Percentiles rank a stretch among this genome's conserved stretches.
Evolutionary conservation across 176 grass and related monocot genomes (phyloP).

Genomic region (Urochloa ruziziensis): DNA sequence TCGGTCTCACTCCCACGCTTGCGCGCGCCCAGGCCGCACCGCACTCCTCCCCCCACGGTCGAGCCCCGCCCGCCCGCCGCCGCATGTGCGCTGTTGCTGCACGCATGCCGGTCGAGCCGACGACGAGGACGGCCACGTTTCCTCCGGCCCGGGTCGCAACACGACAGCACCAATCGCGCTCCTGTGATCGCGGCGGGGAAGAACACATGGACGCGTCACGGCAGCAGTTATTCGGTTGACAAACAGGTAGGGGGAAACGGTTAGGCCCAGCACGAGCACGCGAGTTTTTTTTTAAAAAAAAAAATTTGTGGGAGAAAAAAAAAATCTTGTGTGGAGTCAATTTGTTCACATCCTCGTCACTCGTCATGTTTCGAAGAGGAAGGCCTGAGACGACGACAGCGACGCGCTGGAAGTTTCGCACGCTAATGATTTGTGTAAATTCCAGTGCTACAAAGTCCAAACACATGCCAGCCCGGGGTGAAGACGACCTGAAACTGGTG

Average conservation of each 20-base stretch:
- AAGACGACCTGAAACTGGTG: too few relatives aligned
- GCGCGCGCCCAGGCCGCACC: not conserved
- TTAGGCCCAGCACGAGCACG: not conserved
- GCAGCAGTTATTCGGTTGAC: not conserved
- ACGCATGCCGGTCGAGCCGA: not conserved
- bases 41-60: too few relatives aligned
- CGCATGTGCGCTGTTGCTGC: not conserved
- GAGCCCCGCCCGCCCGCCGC: not conserved
- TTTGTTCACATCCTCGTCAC: not conserved
- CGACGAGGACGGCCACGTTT: constrained; percentile 12
- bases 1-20: too few relatives aligned
- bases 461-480: too few relatives aligned
- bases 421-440: too few relatives aligned
- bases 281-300: not conserved
- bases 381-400: too few relatives aligned
- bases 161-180: not conserved
- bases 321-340: not conserved
- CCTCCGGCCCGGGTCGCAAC: too few relatives aligned
- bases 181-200: constrained; percentile 1
- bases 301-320: too few relatives aligned
- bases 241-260: not conserved
- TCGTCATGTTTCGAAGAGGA: not conserved
- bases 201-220: not conserved
- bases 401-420: too few relatives aligned
- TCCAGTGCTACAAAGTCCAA: too few relatives aligned